phyloP scores from a whole-genome alignment of 2,329 filamentous ascomycete species.

The Colletotrichum lupini region DNA sequence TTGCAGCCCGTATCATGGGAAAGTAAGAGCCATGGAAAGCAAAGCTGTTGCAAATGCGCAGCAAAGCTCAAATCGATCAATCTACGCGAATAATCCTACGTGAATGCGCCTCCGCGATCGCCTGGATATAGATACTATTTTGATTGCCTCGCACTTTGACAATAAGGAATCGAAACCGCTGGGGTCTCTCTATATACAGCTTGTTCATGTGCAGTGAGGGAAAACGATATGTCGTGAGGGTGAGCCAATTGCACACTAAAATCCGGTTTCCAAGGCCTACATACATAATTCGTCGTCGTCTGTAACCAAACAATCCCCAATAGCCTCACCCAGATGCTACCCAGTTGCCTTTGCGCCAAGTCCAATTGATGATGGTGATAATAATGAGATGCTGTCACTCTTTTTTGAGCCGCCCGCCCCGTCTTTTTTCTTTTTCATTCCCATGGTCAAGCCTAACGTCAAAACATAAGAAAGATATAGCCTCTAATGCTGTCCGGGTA shows the following conservation, averaged over 20 bases:
- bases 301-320: slow-evolving; percentile 11
- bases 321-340: slow-evolving; percentile 21
- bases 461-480: neutral
- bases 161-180: slow-evolving; percentile 16
- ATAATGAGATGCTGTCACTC: slow-evolving; percentile 31
- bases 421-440: slow-evolving; percentile 28
- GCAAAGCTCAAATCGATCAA: neutral
- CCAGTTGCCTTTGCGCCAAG: slow-evolving; percentile 24
- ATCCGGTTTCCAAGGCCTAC: neutral
- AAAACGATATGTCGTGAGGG: slow-evolving; percentile 5
- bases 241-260: neutral
- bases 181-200: slow-evolving; percentile 5
- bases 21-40: neutral
- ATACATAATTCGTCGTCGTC: slow-evolving; percentile 23
- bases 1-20: neutral
- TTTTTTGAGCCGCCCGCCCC: slow-evolving; percentile 23
- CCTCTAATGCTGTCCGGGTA: neutral
- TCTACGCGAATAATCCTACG: too few relatives aligned
- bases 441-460: slow-evolving; percentile 2
- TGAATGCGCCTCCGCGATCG: neutral
- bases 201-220: neutral
- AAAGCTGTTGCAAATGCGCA: neutral
- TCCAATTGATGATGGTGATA: slow-evolving; percentile 15
- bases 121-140: slow-evolving; percentile 1
- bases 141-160: neutral